phyloP scores from a whole-genome alignment of 345 rosid species.

The Eucalyptus curtisii region DNA sequence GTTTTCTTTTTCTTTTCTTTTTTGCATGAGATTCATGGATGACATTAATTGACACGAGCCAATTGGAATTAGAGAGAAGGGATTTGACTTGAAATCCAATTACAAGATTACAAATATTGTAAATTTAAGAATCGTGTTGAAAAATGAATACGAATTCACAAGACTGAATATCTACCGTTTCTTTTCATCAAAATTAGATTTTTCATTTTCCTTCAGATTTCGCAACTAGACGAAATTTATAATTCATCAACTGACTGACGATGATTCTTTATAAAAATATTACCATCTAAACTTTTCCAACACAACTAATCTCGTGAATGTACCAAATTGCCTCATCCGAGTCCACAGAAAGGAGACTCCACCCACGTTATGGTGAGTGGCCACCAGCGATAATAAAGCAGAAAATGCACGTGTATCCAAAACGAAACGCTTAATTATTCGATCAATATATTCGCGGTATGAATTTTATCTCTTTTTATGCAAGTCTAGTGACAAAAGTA shows the following conservation, averaged over 20 bases:
- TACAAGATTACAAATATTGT: background rate
- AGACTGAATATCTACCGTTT: rapidly evolving
- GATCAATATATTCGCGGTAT: background rate
- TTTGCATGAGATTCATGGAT: background rate
- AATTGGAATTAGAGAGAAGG: background rate
- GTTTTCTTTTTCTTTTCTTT: background rate
- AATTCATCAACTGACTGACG: rapidly evolving
- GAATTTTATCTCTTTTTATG: background rate
- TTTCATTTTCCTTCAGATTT: background rate
- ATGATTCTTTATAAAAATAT: background rate
- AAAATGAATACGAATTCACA: rapidly evolving
- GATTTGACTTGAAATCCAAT: background rate
- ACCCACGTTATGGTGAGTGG: background rate
- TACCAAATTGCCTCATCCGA: background rate
- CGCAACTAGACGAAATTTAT: rapidly evolving
- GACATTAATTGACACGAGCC: background rate
- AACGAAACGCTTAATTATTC: background rate
- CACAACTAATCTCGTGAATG: background rate
- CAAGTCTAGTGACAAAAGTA: background rate
- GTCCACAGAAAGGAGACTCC: background rate
- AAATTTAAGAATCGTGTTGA: rapidly evolving
- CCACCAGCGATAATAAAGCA: background rate
- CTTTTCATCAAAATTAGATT: background rate
- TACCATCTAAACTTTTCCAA: rapidly evolving
- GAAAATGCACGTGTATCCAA: background rate